phyloP scores from a whole-genome alignment of 169 alveolate genomes.

The Plasmodium chabaudi region DNA sequence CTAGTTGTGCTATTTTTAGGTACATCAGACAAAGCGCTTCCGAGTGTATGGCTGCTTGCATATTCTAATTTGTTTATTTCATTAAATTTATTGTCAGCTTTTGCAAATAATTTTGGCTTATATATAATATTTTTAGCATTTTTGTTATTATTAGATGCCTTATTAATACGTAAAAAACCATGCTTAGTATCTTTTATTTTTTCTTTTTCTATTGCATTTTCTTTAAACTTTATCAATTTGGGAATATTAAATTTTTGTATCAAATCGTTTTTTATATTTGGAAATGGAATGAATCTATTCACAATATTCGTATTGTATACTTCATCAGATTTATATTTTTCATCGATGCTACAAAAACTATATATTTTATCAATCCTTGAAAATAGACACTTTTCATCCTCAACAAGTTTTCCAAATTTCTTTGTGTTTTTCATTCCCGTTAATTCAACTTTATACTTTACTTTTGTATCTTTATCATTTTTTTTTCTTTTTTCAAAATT shows the following conservation, averaged over 20 bases:
- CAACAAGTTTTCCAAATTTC: slow-evolving; percentile 14
- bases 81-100: background rate
- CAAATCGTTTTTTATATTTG: slow-evolving; percentile 22
- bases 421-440: slow-evolving; percentile 19
- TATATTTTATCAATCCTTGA: slow-evolving; percentile 66
- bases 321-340: background rate
- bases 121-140: background rate
- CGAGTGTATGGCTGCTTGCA: background rate
- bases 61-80: background rate
- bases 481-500: slow-evolving; percentile 27
- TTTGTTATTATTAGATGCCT: background rate
- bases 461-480: slow-evolving; percentile 4
- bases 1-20: background rate
- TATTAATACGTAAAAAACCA: background rate
- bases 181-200: background rate
- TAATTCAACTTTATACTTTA: slow-evolving; percentile 56
- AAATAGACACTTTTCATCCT: slow-evolving; percentile 38
- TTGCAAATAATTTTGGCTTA: background rate
- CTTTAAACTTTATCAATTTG: background rate
- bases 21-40: background rate
- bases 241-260: background rate
- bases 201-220: background rate
- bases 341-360: slow-evolving; percentile 18
- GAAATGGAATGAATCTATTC: slow-evolving; percentile 40
- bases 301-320: slow-evolving; percentile 2